Percentiles rank a stretch among this genome's conserved stretches.
Evolutionary conservation across 129 eudicot genomes (phyloP).

Genomic region (Lonicera japonica): DNA sequence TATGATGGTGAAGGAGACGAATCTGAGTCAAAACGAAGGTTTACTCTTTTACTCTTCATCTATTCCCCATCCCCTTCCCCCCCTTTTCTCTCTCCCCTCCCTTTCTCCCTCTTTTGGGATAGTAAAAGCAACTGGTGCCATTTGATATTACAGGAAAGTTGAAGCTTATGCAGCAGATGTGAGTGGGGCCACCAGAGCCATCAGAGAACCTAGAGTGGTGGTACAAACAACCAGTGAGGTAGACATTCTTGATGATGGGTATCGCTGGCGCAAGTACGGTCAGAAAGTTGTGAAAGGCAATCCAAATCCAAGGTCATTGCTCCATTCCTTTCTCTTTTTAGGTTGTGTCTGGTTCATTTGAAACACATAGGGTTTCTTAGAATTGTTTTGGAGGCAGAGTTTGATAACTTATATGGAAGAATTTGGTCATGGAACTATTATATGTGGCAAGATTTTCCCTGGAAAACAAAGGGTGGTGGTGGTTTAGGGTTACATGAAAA

Average conservation of each 20-base stretch:
- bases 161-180: slow-evolving; percentile 69
- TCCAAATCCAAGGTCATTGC: slow-evolving; percentile 73
- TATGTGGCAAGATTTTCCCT: no score
- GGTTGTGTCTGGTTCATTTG: no score
- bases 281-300: slow-evolving; percentile 93
- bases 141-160: slow-evolving; percentile 43
- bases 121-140: no score
- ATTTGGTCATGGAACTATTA: no score
- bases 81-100: no score
- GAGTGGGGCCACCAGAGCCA: slow-evolving; percentile 70
- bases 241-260: slow-evolving; percentile 83
- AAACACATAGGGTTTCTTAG: no score
- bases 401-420: no score
- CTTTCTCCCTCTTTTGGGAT: no score
- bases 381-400: no score
- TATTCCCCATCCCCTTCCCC: no score
- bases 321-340: not conserved
- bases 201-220: slow-evolving; percentile 83
- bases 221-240: slow-evolving; percentile 86
- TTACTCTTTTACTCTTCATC: not conserved
- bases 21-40: slow-evolving; percentile 75
- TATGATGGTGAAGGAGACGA: slow-evolving; percentile 78
- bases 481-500: no score
- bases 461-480: no score
- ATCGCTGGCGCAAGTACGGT: slow-evolving; percentile 90